phyloP scores from a whole-genome alignment of 257 asterid species.

The Fraxinus cuspidata region DNA sequence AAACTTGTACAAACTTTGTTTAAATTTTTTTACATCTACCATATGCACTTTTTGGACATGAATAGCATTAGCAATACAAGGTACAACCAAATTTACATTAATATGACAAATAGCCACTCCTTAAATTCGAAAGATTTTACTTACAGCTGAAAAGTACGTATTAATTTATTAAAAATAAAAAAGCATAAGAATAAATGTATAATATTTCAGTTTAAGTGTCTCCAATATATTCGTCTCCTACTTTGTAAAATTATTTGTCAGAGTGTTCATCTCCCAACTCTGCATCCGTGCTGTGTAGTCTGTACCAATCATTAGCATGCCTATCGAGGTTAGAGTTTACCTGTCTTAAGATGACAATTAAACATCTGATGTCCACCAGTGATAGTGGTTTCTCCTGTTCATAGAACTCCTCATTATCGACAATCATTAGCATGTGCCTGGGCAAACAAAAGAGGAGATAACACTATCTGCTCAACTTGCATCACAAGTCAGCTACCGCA shows the following conservation, averaged over 20 bases:
- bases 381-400: slow-evolving; percentile 91
- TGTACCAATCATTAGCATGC: background rate
- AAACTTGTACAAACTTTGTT: background rate
- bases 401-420: slow-evolving; percentile 95
- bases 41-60: background rate
- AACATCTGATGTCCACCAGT: slow-evolving; percentile 70
- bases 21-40: background rate
- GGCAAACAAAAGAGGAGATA: slow-evolving; percentile 32
- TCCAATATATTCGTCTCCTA: background rate
- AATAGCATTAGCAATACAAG: background rate
- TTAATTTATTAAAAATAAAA: background rate
- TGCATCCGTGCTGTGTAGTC: background rate
- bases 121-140: background rate
- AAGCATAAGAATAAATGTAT: background rate
- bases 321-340: slow-evolving; percentile 39
- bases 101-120: background rate
- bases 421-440: slow-evolving; percentile 95
- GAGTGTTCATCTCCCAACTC: background rate
- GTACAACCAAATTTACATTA: background rate
- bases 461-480: slow-evolving; percentile 28
- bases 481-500: slow-evolving; percentile 22
- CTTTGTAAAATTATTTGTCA: background rate
- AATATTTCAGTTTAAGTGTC: background rate
- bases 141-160: background rate
- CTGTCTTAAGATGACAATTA: slow-evolving; percentile 88